These are phyloP conservation scores for Casuarina cunninghamiana DNA, from an alignment of 306 rosid genomes.

Conservation along the genomic window DNA sequence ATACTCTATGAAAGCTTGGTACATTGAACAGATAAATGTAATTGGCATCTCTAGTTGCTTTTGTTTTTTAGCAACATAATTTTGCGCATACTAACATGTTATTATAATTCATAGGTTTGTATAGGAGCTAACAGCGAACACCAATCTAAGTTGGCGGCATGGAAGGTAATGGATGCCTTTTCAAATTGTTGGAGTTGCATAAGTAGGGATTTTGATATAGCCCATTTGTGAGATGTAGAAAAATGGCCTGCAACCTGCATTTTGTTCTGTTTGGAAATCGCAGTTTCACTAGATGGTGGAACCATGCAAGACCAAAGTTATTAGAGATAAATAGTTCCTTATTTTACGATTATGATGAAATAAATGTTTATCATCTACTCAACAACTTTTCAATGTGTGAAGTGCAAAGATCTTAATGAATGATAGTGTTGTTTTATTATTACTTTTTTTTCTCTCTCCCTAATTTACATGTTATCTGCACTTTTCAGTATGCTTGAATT, in stretches of 20 bases:
- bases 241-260: neutral
- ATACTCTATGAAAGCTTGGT: neutral
- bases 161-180: conserved; percentile 58
- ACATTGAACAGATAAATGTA: neutral
- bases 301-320: neutral
- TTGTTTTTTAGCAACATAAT: neutral
- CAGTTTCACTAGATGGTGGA: neutral
- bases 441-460: neutral
- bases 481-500: conserved; percentile 85
- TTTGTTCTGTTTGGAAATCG: neutral
- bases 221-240: neutral
- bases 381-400: too few species aligned
- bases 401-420: too few species aligned
- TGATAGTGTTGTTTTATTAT: too few species aligned
- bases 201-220: neutral
- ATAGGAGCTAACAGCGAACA: conserved; percentile 95
- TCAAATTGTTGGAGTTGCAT: neutral
- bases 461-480: conserved; percentile 20
- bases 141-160: conserved; percentile 90
- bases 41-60: neutral
- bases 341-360: too few species aligned
- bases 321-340: neutral
- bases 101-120: conserved; percentile 64
- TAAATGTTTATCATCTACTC: too few species aligned
- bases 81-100: conserved; percentile 2